Evolutionary conservation across 352 stramenopile species (phyloP).

Genomic region (Thraustochytrium striatum): DNA sequence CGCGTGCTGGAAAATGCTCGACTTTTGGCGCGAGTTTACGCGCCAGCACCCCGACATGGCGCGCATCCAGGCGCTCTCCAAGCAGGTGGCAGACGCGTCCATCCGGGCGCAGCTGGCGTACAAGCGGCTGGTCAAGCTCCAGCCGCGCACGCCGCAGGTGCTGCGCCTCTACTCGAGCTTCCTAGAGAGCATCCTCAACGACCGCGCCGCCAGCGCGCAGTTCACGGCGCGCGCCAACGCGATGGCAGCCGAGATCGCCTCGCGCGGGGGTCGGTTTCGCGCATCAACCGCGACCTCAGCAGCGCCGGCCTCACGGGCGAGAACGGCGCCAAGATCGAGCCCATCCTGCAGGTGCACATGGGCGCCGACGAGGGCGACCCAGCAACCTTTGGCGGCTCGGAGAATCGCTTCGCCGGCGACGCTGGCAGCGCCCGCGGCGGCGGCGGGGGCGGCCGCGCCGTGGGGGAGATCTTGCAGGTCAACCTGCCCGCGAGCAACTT

Average conservation of each 20-base stretch:
- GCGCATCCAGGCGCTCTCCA: constrained; percentile 6
- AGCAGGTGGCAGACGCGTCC: not conserved
- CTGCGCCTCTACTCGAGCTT: constrained; percentile 9
- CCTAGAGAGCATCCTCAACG: constrained; percentile 15
- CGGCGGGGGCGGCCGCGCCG: no score
- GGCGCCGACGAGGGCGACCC: no score
- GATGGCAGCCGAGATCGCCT: no score
- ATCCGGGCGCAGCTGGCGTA: not conserved
- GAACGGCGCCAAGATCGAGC: no score
- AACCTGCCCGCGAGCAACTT: not conserved
- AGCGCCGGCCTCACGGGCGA: no score
- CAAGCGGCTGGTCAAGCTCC: not conserved
- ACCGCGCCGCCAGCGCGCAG: constrained; percentile 3
- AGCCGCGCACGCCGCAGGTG: not conserved
- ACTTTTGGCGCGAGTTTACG: constrained; percentile 36
- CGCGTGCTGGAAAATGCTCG: constrained; percentile 15
- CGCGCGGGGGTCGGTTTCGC: no score
- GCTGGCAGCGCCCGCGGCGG: no score
- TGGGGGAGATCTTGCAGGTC: no score
- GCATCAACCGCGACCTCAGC: no score
- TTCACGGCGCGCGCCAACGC: not conserved
- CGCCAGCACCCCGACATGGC: not conserved
- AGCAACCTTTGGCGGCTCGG: no score
- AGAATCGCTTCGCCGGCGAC: no score
- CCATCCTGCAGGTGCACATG: no score